phyloP scores from a whole-genome alignment of 768 basidiomycete species.

The Fibroporia radiculosa region DNA sequence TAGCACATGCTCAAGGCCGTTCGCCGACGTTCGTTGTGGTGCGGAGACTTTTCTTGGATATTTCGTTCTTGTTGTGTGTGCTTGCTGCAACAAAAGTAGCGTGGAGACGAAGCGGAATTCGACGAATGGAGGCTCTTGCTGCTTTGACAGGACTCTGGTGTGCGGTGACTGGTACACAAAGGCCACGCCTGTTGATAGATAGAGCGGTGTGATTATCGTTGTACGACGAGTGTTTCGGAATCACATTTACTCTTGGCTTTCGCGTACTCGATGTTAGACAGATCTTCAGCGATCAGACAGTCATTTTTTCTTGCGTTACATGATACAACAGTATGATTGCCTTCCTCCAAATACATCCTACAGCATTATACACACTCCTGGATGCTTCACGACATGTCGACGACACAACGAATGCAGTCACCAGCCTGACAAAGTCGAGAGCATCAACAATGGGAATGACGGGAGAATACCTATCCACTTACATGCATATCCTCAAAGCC shows the following conservation, averaged over 20 bases:
- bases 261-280: too few species aligned
- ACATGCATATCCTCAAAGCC: slow-evolving; percentile 98
- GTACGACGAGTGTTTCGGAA: too few species aligned
- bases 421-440: slow-evolving; percentile 43
- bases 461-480: slow-evolving; percentile 26
- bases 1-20: slow-evolving; percentile 49
- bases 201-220: slow-evolving; percentile 28
- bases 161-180: slow-evolving; percentile 53
- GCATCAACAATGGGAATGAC: not conserved
- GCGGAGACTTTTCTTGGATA: slow-evolving; percentile 68
- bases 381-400: slow-evolving; percentile 56
- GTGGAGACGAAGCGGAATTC: slow-evolving; percentile 65
- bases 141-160: slow-evolving; percentile 65
- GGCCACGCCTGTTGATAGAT: slow-evolving; percentile 40
- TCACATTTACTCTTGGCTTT: too few species aligned
- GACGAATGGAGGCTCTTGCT: slow-evolving; percentile 57
- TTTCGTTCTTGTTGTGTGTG: slow-evolving; percentile 64
- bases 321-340: not conserved
- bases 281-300: too few species aligned
- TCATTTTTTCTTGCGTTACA: not conserved
- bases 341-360: slow-evolving; percentile 2
- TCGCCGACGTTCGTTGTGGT: slow-evolving; percentile 63
- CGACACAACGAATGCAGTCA: slow-evolving; percentile 90
- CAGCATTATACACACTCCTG: not conserved
- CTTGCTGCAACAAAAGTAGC: slow-evolving; percentile 47